Evolutionary conservation across 2,329 filamentous ascomycete species (phyloP).

Genomic region (Aspergillus unguis): DNA sequence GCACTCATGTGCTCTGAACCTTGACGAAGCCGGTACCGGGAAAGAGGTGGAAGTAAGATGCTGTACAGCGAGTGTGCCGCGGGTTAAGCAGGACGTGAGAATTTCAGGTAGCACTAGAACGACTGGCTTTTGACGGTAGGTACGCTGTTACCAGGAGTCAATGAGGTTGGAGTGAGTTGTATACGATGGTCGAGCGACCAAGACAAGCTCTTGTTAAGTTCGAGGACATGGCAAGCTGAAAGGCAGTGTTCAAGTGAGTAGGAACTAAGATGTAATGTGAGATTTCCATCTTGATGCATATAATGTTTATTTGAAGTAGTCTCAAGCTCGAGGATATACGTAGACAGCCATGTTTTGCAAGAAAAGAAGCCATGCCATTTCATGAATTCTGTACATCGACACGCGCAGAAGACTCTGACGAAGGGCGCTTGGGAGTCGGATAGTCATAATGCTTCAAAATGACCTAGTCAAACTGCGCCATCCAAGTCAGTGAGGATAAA

Average conservation of each 20-base stretch:
- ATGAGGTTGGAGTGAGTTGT: too few relatives aligned
- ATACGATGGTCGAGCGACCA: too few relatives aligned
- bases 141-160: too few relatives aligned
- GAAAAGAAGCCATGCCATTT: conserved; percentile 15
- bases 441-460: conserved; percentile 13
- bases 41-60: too few relatives aligned
- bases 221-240: neutral
- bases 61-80: too few relatives aligned
- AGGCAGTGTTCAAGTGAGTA: conserved; percentile 11
- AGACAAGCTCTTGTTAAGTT: too few relatives aligned
- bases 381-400: conserved; percentile 25
- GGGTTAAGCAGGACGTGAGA: too few relatives aligned
- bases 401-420: neutral
- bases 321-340: conserved; percentile 12
- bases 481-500: conserved; percentile 22
- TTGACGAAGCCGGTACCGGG: too few relatives aligned
- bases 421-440: conserved; percentile 18
- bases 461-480: conserved; percentile 21
- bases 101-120: too few relatives aligned
- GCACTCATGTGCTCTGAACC: too few relatives aligned
- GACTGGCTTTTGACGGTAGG: too few relatives aligned
- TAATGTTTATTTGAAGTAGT: conserved; percentile 2
- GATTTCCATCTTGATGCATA: neutral
- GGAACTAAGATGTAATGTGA: neutral
- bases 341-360: neutral